Base-by-base conservation (phyloP, 306 rosid genomes). In the Ziziphus jujuba region DNA sequence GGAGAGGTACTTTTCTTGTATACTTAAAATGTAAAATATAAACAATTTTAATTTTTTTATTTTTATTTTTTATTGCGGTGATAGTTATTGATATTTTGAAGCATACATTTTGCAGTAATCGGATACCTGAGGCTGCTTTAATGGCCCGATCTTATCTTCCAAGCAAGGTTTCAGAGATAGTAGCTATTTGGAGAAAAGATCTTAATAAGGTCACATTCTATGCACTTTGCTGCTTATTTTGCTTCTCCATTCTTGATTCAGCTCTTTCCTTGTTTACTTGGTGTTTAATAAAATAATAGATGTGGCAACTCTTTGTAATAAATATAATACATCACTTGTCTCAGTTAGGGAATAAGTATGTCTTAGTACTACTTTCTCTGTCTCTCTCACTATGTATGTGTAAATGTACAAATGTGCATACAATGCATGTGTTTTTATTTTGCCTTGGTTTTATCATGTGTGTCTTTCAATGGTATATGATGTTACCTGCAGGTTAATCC, bases 81-180 rank as follows among this genome's bases (percentile, higher is more conserved):
- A 56, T 36, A 44, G 52, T 60, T 59, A 31, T 66, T 35, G 44
- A 34, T 61, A 21, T 56, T 15, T 56, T 45, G 67, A 74, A 60
- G 72, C 67, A 9, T 74, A 49, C 38, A 57, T 62, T 79, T 75
- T 62, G 72, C 89, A 95, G 99, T 84, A 90, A 90, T 66, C 90
- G 99, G 82, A 95, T 95, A 75, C 99, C 99, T 35, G 99, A 95
- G 84, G 99, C 99, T 65, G 97, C 99, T 69, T 82, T 95, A 71
- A 88, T 95, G 97, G 99, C 97, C 56, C 87, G 99, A 73, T 95
- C 99, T 50, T 95, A 95, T 87, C 97, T 95, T 78, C 99, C 99
- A 59, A 91, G 99, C 80, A 90, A 90, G 85, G 97, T 95, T 47
- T 82, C 97, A 24, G 97, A 95, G 85, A 88, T 95, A 73, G 97